phyloP scores from a whole-genome alignment of 2,329 filamentous ascomycete genomes.

The Fusarium agapanthi region DNA sequence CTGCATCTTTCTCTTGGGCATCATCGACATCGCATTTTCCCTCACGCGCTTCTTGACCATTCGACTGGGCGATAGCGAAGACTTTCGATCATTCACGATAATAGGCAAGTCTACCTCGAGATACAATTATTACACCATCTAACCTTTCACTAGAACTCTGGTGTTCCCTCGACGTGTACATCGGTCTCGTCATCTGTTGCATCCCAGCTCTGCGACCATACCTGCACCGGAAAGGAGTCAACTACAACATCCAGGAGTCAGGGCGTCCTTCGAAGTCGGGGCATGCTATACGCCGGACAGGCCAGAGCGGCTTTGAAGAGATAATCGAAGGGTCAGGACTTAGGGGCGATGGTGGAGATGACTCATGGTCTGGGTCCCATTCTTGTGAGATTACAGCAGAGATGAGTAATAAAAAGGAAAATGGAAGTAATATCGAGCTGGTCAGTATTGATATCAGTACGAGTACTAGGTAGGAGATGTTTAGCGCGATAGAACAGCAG shows the following conservation, averaged over 20 bases:
- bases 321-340: conserved; percentile 5
- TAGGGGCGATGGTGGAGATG: background rate
- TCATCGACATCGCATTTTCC: conserved; percentile 33
- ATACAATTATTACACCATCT: rapidly evolving
- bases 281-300: background rate
- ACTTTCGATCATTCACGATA: conserved; percentile 23
- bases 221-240: conserved; percentile 2
- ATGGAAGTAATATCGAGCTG: conserved; percentile 1
- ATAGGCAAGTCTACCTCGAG: background rate
- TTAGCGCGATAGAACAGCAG: rapidly evolving
- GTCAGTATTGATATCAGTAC: background rate
- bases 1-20: conserved; percentile 23
- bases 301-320: conserved; percentile 18
- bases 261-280: background rate
- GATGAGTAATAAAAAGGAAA: conserved; percentile 18
- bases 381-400: background rate
- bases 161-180: conserved; percentile 27
- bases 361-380: background rate
- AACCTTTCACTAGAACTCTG: conserved; percentile 9
- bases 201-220: conserved; percentile 33
- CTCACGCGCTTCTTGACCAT: conserved; percentile 29
- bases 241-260: conserved; percentile 3
- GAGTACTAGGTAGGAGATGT: background rate
- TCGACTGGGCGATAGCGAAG: background rate
- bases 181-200: conserved; percentile 32